phyloP scores from a whole-genome alignment of 2,329 filamentous ascomycete species.

The Pestalotiopsis sp. region DNA sequence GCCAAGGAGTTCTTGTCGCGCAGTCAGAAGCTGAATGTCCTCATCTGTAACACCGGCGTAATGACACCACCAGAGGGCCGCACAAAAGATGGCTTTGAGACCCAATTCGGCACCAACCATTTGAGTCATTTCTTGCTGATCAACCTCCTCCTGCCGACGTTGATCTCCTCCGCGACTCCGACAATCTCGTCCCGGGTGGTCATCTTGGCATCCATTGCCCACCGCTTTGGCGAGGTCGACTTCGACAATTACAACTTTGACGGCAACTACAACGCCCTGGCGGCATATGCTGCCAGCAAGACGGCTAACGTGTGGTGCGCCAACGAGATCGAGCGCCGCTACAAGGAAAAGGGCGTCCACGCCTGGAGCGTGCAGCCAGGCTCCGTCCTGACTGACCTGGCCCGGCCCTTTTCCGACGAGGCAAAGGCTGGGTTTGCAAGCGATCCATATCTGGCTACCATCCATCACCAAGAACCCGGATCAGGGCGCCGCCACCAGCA shows the following conservation, averaged over 20 bases:
- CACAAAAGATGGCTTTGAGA: conserved; percentile 19
- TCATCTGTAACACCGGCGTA: conserved; percentile 19
- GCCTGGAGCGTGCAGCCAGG: conserved; percentile 43
- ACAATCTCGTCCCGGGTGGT: conserved; percentile 31
- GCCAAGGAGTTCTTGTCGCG: conserved; percentile 15
- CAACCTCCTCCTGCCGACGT: conserved; percentile 12
- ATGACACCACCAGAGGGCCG: conserved; percentile 1
- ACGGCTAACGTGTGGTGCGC: conserved; percentile 41
- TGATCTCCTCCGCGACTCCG: background rate
- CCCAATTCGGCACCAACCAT: conserved; percentile 20
- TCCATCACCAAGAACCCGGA: conserved; percentile 30
- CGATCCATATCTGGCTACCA: background rate
- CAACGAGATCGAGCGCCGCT: background rate
- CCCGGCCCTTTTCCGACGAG: conserved; percentile 18
- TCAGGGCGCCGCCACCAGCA: conserved; percentile 46
- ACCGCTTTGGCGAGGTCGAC: conserved; percentile 32
- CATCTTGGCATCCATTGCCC: conserved; percentile 38
- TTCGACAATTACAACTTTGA: conserved; percentile 40
- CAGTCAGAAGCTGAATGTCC: conserved; percentile 15
- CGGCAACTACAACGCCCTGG: conserved; percentile 33
- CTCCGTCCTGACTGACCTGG: conserved; percentile 33
- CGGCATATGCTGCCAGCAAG: conserved; percentile 49
- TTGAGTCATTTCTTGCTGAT: background rate
- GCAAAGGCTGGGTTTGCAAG: conserved; percentile 10
- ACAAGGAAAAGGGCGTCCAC: background rate